Evolutionary conservation across 805 yeast genomes (phyloP), one percentile per base, ranked within the genome.

Genomic region (Starmerella davenportii): DNA sequence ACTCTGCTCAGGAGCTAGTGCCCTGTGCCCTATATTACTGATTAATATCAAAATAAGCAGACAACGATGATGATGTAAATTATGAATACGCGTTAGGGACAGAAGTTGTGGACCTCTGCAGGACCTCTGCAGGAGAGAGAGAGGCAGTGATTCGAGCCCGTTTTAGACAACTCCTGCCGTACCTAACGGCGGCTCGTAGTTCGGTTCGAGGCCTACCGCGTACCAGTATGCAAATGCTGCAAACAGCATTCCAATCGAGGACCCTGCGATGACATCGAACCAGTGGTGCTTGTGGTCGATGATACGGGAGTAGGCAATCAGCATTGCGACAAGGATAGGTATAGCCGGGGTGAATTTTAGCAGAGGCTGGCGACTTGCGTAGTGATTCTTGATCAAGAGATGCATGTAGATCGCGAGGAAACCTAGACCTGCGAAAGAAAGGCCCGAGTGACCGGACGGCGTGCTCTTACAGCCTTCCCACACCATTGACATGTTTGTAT

Each of bases 211-310:
- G 7, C 32, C 36, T 13, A 45, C 41, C 9, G 30, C 35, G 28
- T 38, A 32, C 47, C 65, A 55, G 47, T 75, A 76, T 20, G 70
- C 60, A 66, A 70, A 65, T 56, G 59, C 61, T 0, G 85, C 87
- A 25, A 76, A 58, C 2, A 61, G 42, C 4, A 60, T 45, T 1
- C 98, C 98, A 2, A 87, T 52, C 1, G 63, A 15, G 21, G 78
- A 63, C 3, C 98, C 98, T 14, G 76, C 51, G 1, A 78, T 49
- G 1, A 90, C 77, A 57, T 87, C 98, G 15, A 79, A 63, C 53
- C 80, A 82, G 58, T 87, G 96, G 53, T 87, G 98, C 55, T 95
- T 68, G 59, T 85, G 85, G 58, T 87, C 98, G 51, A 79, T 77
- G 1, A 94, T 80, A 50, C 98, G 69, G 30, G 90, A 73, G 34